Conservation (phyloP, 192 early-diverging fungal species). For the Dispira simplex region DNA sequence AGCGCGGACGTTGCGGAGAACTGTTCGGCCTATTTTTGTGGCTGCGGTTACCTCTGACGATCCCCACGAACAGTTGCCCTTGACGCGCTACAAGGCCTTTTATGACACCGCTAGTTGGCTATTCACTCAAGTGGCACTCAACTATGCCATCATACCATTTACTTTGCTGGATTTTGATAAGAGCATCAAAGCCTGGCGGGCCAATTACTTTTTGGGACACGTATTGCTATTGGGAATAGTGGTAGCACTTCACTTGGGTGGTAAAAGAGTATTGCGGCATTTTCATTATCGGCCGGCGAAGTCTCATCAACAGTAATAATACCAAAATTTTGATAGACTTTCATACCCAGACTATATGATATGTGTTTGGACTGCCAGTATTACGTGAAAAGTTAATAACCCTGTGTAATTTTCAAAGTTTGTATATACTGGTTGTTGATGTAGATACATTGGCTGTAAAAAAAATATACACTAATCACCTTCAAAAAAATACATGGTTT, state of each 20-base stretch:
- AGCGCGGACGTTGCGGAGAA: constrained; percentile 32
- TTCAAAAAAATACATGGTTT: too few relatives aligned
- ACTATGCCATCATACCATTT: constrained; percentile 56
- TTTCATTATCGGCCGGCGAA: too few relatives aligned
- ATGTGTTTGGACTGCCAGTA: too few relatives aligned
- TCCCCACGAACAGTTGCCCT: not conserved
- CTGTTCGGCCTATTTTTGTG: constrained; percentile 42
- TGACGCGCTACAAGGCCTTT: constrained; percentile 18
- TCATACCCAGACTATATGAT: too few relatives aligned
- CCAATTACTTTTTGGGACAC: constrained; percentile 43
- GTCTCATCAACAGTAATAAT: too few relatives aligned
- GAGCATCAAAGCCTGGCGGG: constrained; percentile 41
- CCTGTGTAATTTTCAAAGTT: too few relatives aligned
- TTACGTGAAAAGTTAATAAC: too few relatives aligned
- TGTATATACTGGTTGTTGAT: too few relatives aligned
- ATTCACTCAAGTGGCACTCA: constrained; percentile 42
- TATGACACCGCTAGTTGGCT: constrained; percentile 66
- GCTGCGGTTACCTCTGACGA: constrained; percentile 14
- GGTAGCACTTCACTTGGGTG: constrained; percentile 17
- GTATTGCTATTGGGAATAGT: constrained; percentile 32
- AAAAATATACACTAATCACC: too few relatives aligned
- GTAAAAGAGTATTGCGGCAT: constrained; percentile 8
- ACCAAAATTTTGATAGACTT: too few relatives aligned
- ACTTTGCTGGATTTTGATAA: constrained; percentile 37
- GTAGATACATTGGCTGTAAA: too few relatives aligned